These are phyloP conservation scores for Pestalotiopsis sp. DNA, from an alignment of 2,329 filamentous ascomycete genomes.

Conservation along the genomic window DNA sequence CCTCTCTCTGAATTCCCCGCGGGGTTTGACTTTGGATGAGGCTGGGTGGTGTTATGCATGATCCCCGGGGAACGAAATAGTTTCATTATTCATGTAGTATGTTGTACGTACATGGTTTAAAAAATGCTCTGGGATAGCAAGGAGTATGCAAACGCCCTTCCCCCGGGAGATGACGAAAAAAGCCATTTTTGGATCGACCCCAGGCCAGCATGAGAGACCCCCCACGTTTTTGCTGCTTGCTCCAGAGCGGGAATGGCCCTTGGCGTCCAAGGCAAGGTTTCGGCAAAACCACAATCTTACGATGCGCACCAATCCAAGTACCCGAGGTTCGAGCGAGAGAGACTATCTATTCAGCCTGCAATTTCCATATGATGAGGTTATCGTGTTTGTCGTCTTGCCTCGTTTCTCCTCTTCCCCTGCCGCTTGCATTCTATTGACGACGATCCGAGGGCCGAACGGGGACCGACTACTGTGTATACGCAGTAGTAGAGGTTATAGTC, in stretches of 20 bases:
- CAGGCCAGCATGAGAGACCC: not conserved
- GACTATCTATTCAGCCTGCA: not conserved
- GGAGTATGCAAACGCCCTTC: no score
- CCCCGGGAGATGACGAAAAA: not conserved
- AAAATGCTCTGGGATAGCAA: no score
- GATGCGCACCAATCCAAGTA: conserved; percentile 1
- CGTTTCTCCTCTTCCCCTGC: not conserved
- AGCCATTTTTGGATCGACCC: conserved; percentile 5
- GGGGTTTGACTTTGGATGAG: not conserved
- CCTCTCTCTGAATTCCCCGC: not conserved
- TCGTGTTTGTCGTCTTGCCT: not conserved
- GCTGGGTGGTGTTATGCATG: not conserved
- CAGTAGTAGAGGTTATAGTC: not conserved
- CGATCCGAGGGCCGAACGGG: not conserved
- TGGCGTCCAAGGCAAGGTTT: not conserved
- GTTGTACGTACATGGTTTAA: not conserved
- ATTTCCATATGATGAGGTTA: not conserved
- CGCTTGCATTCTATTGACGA: not conserved
- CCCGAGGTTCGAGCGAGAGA: not conserved
- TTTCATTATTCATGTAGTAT: not conserved
- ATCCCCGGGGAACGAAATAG: not conserved
- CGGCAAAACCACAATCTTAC: conserved; percentile 8
- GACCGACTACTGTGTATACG: not conserved
- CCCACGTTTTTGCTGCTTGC: conserved; percentile 1
- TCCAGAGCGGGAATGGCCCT: conserved; percentile 2